A percentile compares a stretch with the other conserved stretches of the same genome.
These are phyloP conservation scores for Luvunga scandens DNA, from an alignment of 345 rosid genomes.

Conservation along the genomic window DNA sequence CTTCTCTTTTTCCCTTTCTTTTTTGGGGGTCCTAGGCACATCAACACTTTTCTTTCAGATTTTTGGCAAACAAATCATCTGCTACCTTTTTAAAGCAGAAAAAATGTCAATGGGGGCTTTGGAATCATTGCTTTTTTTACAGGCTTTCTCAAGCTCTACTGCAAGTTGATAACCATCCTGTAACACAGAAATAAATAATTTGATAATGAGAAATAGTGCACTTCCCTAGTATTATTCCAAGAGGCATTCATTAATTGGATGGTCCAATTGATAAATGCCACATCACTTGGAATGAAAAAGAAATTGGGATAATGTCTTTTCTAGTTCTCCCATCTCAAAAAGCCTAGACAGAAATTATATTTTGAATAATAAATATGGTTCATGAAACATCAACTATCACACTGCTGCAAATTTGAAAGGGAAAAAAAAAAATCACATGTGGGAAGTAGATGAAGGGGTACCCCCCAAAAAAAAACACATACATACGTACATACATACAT, in stretches of 20 bases:
- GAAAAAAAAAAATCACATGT: background rate
- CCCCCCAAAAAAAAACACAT: background rate
- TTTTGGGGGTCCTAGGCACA: too few species aligned
- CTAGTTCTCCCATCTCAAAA: background rate
- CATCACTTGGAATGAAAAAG: too few species aligned
- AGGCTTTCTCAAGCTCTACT: constrained; percentile 73
- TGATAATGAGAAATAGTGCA: background rate
- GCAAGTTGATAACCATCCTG: constrained; percentile 93
- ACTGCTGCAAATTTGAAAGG: background rate
- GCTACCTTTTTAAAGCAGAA: constrained; percentile 73
- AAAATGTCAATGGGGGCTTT: constrained; percentile 54
- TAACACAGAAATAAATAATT: constrained; percentile 7
- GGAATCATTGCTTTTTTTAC: constrained; percentile 55
- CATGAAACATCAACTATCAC: background rate
- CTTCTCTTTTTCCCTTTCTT: background rate
- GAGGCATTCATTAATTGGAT: too few species aligned
- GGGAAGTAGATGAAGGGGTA: background rate
- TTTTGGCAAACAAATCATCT: background rate
- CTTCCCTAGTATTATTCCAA: too few species aligned
- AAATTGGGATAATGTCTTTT: background rate
- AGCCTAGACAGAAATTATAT: background rate
- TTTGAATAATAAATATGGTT: background rate
- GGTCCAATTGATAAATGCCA: too few species aligned
- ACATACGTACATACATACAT: too few species aligned
- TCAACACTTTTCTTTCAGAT: background rate